These are phyloP conservation scores for Ajuga reptans DNA, from an alignment of 305 asterid species.

Conservation along the genomic window DNA sequence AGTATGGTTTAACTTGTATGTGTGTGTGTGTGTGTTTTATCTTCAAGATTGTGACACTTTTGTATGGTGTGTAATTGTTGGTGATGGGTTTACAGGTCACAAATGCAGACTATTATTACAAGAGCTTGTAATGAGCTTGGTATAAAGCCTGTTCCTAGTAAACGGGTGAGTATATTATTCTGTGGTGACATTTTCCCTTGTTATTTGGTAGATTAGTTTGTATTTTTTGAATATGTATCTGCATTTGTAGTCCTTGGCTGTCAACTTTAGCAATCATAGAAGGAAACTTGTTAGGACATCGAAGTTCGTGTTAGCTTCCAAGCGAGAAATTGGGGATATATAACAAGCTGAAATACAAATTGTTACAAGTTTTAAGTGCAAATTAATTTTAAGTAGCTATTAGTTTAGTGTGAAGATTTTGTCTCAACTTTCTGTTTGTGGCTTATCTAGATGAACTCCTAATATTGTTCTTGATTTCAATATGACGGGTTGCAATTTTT, in stretches of 20 bases:
- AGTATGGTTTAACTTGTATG: neutral
- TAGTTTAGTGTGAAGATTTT: neutral
- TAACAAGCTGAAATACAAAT: neutral
- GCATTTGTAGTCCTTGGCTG: neutral
- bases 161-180: constrained; percentile 49
- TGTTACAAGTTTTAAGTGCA: neutral
- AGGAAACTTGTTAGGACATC: neutral
- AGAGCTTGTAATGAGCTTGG: constrained; percentile 88
- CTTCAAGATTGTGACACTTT: neutral
- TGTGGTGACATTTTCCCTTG: neutral
- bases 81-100: constrained; percentile 55
- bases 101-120: constrained; percentile 91
- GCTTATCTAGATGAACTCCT: neutral
- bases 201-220: neutral
- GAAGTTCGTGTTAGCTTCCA: neutral
- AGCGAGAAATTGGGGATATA: neutral
- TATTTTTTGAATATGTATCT: neutral
- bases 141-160: constrained; percentile 72
- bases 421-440: neutral
- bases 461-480: neutral
- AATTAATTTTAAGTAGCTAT: neutral
- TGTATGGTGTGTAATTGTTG: neutral
- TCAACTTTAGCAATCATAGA: neutral
- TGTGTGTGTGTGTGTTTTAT: neutral
- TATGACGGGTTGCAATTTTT: neutral